Conservation (phyloP, 352 stramenopile genomes). For the Phytophthora crassamura region DNA sequence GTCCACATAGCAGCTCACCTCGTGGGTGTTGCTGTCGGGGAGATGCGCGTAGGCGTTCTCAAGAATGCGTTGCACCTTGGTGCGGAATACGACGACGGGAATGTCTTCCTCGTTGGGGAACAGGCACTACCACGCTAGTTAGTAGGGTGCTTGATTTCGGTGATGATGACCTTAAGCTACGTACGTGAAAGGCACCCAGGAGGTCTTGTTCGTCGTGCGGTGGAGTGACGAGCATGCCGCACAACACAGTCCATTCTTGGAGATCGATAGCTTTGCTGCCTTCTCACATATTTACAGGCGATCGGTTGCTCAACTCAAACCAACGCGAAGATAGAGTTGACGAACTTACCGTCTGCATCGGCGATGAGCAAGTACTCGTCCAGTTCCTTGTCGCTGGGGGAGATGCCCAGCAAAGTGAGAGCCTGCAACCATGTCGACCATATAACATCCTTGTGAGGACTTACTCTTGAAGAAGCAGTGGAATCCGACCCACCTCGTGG, state of each 20-base stretch:
- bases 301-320: neutral
- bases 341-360: conserved; percentile 49
- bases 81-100: conserved; percentile 66
- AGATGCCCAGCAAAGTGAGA: conserved; percentile 63
- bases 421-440: conserved; percentile 25
- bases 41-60: conserved; percentile 71
- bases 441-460: no score
- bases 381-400: conserved; percentile 67
- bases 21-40: conserved; percentile 70
- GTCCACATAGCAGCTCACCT: conserved; percentile 77
- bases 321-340: neutral
- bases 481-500: conserved; percentile 43
- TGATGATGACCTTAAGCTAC: neutral
- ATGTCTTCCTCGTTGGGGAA: conserved; percentile 73
- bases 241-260: conserved; percentile 74
- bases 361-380: conserved; percentile 72
- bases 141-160: neutral
- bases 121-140: conserved; percentile 42
- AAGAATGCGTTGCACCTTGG: conserved; percentile 74
- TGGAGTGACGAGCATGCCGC: conserved; percentile 62
- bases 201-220: conserved; percentile 60
- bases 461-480: no score
- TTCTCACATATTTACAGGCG: conserved; percentile 2
- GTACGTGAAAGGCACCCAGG: conserved; percentile 61
- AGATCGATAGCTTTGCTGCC: conserved; percentile 74